Base-by-base conservation (phyloP, 805 yeast genomes). In the Starmera dryadoides region DNA sequence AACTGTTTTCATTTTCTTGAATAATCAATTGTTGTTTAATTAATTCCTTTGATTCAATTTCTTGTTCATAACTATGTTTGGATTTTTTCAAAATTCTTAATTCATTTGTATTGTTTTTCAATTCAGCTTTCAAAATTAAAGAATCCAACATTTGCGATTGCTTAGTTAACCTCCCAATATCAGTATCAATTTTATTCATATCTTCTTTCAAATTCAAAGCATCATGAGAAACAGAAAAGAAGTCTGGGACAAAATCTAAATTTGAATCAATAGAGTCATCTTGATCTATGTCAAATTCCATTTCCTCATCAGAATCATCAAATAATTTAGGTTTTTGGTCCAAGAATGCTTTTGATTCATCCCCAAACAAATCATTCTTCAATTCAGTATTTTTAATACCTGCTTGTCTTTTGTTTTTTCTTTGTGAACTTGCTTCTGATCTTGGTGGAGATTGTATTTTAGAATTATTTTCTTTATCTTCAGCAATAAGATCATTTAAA, bases 11-110 rank as follows among this genome's bases (percentile, higher is more conserved):
- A 50, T 75, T 81, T 46, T 86, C 94, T 52, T 86, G 95, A 2
- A 88, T 85, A 37, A 83, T 73, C 48, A 77, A 81, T 54, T 86
- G 96, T 46, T 86, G 95, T 43, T 75, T 75, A 44, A 83, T 82
- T 28, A 84, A 62, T 50, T 85, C 89, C 47, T 83, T 84, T 3
- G 78, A 56, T 36, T 75, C 76, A n/a, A 87, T 69, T 52, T 89
- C 97, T 43, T 83, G 67, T 28, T 73, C 75, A 41, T 87, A 67
- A 41, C 86, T 77, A 14, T 71, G 48, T 35, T 75, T 74, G 0
- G 96, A 87, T 50, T 81, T 83, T 36, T 64, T 66, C 46, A 91
- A 60, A 34, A 88, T 70, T 41, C 79, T 73, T 36, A 84, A 62
- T 52, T 88, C 93, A 4, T 77, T 69, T 6, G 73, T 60, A 55